A percentile compares a stretch with the other conserved stretches of the same genome.
Conservation (phyloP, 345 rosid genomes). For the Brassica rapa region DNA sequence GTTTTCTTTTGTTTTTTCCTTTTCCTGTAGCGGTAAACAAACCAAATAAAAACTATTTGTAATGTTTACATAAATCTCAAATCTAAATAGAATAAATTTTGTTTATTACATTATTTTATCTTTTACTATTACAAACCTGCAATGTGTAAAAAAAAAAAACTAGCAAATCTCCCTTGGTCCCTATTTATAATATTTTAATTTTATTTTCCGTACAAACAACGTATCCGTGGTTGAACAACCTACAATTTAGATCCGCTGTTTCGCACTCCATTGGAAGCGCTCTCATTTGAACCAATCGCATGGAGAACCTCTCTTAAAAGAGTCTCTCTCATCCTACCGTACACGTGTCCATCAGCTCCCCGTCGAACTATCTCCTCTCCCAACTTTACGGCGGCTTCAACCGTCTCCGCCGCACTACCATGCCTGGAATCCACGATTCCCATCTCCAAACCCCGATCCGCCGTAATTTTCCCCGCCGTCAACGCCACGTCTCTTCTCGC, state of each 20-base stretch:
- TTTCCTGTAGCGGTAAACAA: background rate
- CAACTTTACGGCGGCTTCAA: constrained; percentile 49
- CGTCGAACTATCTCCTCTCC: constrained; percentile 47
- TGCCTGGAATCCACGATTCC: constrained; percentile 56
- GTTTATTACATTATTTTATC: background rate
- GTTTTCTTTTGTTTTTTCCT: no score
- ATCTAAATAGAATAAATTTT: background rate
- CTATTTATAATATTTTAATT: background rate
- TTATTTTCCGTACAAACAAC: background rate
- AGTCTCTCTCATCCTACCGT: constrained; percentile 51
- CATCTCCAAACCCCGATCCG: constrained; percentile 46
- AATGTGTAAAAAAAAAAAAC: background rate
- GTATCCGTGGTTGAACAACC: background rate
- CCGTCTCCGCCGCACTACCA: constrained; percentile 52
- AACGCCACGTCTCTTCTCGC: constrained; percentile 50
- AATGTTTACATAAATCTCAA: background rate
- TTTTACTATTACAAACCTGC: background rate
- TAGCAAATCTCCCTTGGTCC: background rate
- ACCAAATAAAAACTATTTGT: background rate
- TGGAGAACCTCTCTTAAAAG: constrained; percentile 39
- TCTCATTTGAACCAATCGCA: constrained; percentile 32
- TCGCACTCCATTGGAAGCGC: constrained; percentile 1
- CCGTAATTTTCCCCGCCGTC: constrained; percentile 58
- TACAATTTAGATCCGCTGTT: constrained; percentile 14
- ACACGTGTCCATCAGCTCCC: constrained; percentile 56